A percentile compares a stretch with the other conserved stretches of the same genome.
Conservation (phyloP, 805 yeast genomes). For the Cyberlindnera samutprakarnensis region DNA sequence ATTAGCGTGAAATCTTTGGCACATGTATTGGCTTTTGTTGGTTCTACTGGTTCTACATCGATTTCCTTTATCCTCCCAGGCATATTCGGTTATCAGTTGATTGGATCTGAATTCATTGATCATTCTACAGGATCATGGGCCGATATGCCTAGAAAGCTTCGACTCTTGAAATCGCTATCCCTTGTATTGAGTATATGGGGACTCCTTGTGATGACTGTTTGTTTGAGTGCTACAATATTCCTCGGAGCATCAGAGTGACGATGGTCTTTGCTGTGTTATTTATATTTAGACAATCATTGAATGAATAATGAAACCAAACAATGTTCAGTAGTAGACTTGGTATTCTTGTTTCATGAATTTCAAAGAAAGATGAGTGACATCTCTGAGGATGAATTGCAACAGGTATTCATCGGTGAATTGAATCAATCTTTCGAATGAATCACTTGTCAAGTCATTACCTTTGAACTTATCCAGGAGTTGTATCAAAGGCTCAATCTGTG, state of each 20-base stretch:
- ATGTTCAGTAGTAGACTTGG: no score
- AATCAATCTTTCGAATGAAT: slow-evolving; percentile 5
- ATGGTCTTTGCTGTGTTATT: no score
- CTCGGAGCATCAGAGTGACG: slow-evolving; percentile 21
- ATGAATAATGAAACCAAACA: no score
- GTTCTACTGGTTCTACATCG: slow-evolving; percentile 89
- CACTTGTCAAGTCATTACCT: slow-evolving; percentile 1
- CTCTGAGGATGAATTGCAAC: slow-evolving; percentile 9
- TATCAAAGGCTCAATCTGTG: slow-evolving; percentile 2
- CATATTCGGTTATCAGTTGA: slow-evolving; percentile 67
- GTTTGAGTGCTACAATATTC: slow-evolving; percentile 32
- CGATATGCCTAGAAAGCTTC: slow-evolving; percentile 23
- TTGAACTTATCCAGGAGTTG: slow-evolving; percentile 1
- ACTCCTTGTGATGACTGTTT: slow-evolving; percentile 40
- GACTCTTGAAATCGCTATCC: slow-evolving; percentile 27
- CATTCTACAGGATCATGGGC: slow-evolving; percentile 22
- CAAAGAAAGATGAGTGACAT: slow-evolving; percentile 5
- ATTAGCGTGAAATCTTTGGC: slow-evolving; percentile 66
- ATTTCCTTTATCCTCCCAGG: slow-evolving; percentile 91
- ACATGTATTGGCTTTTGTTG: slow-evolving; percentile 77
- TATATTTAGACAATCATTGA: no score
- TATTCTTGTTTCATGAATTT: no score
- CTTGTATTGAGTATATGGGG: slow-evolving; percentile 41
- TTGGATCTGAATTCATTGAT: slow-evolving; percentile 38
- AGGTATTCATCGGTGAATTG: slow-evolving; percentile 10